These are phyloP conservation scores for Phytophthora sojae DNA, from an alignment of 352 stramenopile species.

Conservation along the genomic window DNA sequence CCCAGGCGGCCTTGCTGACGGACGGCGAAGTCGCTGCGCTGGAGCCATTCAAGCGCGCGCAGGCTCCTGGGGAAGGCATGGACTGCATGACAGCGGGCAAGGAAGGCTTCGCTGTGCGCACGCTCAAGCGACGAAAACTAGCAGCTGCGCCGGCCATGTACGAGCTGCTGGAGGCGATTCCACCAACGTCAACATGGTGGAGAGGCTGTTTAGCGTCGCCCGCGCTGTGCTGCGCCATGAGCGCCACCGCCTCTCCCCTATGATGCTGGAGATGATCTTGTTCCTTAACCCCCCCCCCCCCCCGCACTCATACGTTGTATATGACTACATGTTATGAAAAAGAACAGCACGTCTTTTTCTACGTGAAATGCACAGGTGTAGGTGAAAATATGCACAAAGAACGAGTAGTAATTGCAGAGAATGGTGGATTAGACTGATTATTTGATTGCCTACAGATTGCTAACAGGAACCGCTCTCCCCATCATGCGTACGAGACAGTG, in stretches of 20 bases:
- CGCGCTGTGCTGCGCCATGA: conserved; percentile 1
- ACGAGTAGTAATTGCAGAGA: too few relatives aligned
- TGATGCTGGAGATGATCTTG: conserved; percentile 12
- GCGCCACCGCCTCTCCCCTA: conserved; percentile 5
- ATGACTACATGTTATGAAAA: too few relatives aligned
- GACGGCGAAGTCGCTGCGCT: not conserved
- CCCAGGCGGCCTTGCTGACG: not conserved
- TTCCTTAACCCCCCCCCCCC: too few relatives aligned
- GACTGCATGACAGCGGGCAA: not conserved
- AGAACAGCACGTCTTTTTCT: too few relatives aligned
- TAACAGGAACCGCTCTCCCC: too few relatives aligned
- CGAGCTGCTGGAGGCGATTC: not conserved
- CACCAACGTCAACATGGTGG: conserved; percentile 10
- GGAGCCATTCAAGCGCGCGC: not conserved
- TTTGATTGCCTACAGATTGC: too few relatives aligned
- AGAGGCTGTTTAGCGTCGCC: conserved; percentile 13
- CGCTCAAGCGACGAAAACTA: conserved; percentile 1
- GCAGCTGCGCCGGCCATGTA: not conserved
- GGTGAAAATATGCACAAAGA: too few relatives aligned
- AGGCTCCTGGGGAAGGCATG: not conserved
- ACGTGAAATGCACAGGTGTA: too few relatives aligned
- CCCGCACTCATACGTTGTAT: too few relatives aligned
- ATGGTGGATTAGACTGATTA: too few relatives aligned
- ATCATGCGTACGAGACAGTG: too few relatives aligned
- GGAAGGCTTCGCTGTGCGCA: not conserved